Evolutionary conservation across 768 basidiomycete genomes (phyloP), one percentile per base, ranked within the genome.

Genomic region (Leucogyrophana mollusca): DNA sequence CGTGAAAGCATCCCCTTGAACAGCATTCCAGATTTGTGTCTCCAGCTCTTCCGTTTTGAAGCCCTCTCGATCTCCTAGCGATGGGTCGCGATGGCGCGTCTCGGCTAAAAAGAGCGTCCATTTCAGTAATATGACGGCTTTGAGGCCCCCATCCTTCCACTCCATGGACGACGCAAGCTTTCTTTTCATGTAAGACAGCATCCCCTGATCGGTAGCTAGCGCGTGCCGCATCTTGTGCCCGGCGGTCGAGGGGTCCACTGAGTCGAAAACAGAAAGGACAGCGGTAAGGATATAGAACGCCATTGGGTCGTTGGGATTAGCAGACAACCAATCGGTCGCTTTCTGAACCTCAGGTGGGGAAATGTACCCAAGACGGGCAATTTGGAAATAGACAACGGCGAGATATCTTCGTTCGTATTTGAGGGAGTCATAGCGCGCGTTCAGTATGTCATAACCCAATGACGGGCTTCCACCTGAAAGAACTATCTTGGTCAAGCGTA

Each of bases 91-190:
- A 59, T 86, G 83, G 20, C 90, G 76, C 5, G 82, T 76, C 52
- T 90, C 84, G 1, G 90, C 84, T 53, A 92, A 71, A 63, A 91
- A 90, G 47, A 94, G 73, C 0, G 91, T 87, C 90, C 91, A 94
- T 58, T 90, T 90, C 32, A 96, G 74, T n/a, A 87, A 66, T 4
- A 94, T 58, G 2, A 78, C 74, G 0, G 90, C 84, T 57, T 85
- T 88, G 13, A 95, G 66, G 2, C 82, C 82, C 1, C 74, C 67
- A 16, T 86, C 83, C 44, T 76, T 84, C 90, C 90, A 93, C 13
- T 73, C 66, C 2, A 77, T 66, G 3, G 73, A 54, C 8, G 76
- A 58, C 11, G 73, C 68, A 6, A 88, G 66, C 49, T 79, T 79
- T 45, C 69, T 78, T 16, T 72, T 79, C 84, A 90, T 83, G 47